Evolutionary conservation across 2,329 filamentous ascomycete species (phyloP).

Genomic region (Cercospora sp.): DNA sequence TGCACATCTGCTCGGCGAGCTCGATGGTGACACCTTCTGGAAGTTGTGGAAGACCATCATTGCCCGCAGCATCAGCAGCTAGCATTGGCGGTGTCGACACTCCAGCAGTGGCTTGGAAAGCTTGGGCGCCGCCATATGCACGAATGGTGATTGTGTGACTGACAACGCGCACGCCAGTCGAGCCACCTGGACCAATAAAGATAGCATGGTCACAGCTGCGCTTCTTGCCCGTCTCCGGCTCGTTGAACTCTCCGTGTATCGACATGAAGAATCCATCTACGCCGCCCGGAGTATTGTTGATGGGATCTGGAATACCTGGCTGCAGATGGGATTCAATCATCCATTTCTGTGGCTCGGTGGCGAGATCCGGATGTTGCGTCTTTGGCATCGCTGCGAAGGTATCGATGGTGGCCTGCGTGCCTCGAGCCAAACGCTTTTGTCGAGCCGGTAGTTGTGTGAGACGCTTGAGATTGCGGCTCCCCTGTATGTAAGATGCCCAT

Average conservation of each 20-base stretch:
- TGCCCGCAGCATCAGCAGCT: slow-evolving; percentile 20
- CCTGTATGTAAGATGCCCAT: slow-evolving; percentile 75
- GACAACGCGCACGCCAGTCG: slow-evolving; percentile 69
- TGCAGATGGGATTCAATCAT: slow-evolving; percentile 79
- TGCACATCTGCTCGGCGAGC: slow-evolving; percentile 58
- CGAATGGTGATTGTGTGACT: slow-evolving; percentile 77
- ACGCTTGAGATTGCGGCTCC: slow-evolving; percentile 74
- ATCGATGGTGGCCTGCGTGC: slow-evolving; percentile 64
- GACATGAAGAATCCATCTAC: slow-evolving; percentile 77
- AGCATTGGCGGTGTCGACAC: slow-evolving; percentile 35
- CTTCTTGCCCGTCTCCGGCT: slow-evolving; percentile 59
- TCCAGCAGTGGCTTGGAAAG: slow-evolving; percentile 47
- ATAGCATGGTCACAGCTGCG: slow-evolving; percentile 83
- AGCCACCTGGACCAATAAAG: slow-evolving; percentile 65
- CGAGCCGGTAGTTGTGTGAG: slow-evolving; percentile 63
- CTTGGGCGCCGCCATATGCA: slow-evolving; percentile 61
- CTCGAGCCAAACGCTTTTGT: slow-evolving; percentile 66
- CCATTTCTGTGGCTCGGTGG: slow-evolving; percentile 68
- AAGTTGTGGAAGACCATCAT: slow-evolving; percentile 27
- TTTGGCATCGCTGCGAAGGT: slow-evolving; percentile 70
- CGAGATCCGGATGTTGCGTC: slow-evolving; percentile 73
- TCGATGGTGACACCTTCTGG: slow-evolving; percentile 36
- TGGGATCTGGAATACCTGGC: slow-evolving; percentile 69
- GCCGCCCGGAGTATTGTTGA: slow-evolving; percentile 61
- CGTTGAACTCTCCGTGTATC: slow-evolving; percentile 82